Base-by-base conservation (phyloP, 371 early-diverging fungal genomes). In the Rhizopus stolonifer region DNA sequence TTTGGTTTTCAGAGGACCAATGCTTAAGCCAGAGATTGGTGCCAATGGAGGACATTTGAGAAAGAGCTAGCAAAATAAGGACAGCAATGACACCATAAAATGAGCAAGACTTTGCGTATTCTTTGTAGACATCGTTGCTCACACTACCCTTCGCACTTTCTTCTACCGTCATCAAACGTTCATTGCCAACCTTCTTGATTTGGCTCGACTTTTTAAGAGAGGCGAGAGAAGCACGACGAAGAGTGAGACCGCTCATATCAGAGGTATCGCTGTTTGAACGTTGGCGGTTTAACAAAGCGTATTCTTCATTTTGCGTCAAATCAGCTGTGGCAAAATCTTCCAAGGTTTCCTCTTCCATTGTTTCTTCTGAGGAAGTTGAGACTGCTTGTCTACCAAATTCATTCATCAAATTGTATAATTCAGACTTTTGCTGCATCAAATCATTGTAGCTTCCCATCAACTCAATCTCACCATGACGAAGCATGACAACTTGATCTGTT, bases 111-210 rank as follows among this genome's bases (percentile, higher is more conserved):
- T 86, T 83, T 15, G 86, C 78, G 64, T 95, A 98, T 17, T 83
- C 69, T 31, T 60, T 63, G 66, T 95, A 95, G 7, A 93, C 89
- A 10, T 61, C 64, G 54, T 65, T 71, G 29, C 71, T 60, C n/a
- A 96, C 95, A 34, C 84, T 81, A 23, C 96, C 95, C 61, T 86
- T 84, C 18, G 86, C 89, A 48, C 81, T 72, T 56, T 88, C 86
- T 73, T 94, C 95, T 22, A 83, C 75, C 0, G 83, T 75, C 53
- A 90, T 89, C 22, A 90, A 68, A 78, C 76, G 25, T 67, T 71
- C 46, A 43, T 63, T 49, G 21, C 38, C 52, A 19, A 47, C 26
- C 34, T 57, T 63, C 34, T 59, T 63, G 7, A 10, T 33, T 29
- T 54, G 51, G 26, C 54, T 62, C 7, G 50, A 33, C 22, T 63